Conservation (phyloP, 2,329 filamentous ascomycete species). For the Pseudocercospora musae region DNA sequence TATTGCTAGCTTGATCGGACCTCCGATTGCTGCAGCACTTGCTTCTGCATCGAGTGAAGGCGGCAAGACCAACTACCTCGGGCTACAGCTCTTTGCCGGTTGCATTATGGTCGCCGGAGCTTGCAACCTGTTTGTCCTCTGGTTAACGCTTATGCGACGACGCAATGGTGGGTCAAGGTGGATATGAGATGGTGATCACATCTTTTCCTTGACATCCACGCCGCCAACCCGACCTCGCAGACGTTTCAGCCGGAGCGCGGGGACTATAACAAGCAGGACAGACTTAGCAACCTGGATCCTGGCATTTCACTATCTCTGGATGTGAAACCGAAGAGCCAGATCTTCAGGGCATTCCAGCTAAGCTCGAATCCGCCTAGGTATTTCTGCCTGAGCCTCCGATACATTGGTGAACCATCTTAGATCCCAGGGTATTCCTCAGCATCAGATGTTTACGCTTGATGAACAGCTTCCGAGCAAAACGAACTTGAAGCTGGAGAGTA, state of each 20-base stretch:
- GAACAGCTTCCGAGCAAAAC: background rate
- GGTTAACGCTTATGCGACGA: constrained; percentile 26
- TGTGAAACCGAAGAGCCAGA: too few species aligned
- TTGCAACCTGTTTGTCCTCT: constrained; percentile 25
- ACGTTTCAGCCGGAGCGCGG: too few species aligned
- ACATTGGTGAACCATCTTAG: too few species aligned
- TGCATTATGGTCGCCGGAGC: constrained; percentile 30
- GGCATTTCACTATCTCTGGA: too few species aligned
- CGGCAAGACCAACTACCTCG: constrained; percentile 26
- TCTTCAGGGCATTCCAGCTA: too few species aligned
- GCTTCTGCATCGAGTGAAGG: constrained; percentile 15
- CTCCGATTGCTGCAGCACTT: constrained; percentile 47
- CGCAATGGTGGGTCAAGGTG: constrained; percentile 21
- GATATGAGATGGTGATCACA: background rate
- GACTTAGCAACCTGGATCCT: too few species aligned
- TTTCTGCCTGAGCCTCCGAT: too few species aligned
- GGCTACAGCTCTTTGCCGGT: constrained; percentile 32
- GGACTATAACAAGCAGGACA: too few species aligned
- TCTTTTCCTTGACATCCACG: background rate
- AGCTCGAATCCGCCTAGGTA: too few species aligned
- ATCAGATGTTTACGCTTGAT: background rate
- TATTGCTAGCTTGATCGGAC: constrained; percentile 44
- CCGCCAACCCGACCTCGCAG: too few species aligned
- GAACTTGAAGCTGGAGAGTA: background rate
- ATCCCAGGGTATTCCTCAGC: too few species aligned